A percentile compares a stretch with the other conserved stretches of the same genome.
Conservation (phyloP, 345 rosid species). For the Rubroshorea leprosula region DNA sequence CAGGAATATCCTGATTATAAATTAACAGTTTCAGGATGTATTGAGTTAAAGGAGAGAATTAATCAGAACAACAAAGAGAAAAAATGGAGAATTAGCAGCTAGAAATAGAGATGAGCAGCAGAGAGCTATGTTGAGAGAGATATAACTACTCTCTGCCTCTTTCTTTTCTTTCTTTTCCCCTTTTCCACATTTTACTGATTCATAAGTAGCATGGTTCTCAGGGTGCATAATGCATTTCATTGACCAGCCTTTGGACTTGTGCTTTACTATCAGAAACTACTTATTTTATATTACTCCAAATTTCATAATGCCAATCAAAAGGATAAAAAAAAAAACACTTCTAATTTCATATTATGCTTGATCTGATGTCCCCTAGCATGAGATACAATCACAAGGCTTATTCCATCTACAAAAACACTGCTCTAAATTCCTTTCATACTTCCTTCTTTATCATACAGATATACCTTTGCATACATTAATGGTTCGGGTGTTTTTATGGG, state of each 20-base stretch:
- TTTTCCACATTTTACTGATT: too few species aligned
- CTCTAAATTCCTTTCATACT: not conserved
- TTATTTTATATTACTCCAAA: not conserved
- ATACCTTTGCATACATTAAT: not conserved
- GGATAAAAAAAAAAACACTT: too few species aligned
- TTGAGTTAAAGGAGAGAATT: too few species aligned
- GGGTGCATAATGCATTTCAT: too few species aligned
- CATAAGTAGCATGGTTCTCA: too few species aligned
- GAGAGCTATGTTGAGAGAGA: too few species aligned
- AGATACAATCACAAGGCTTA: not conserved
- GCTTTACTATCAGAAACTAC: constrained; percentile 2
- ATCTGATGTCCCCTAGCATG: not conserved
- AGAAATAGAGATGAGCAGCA: too few species aligned
- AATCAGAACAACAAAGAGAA: too few species aligned
- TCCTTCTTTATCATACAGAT: not conserved
- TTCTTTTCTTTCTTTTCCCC: not conserved
- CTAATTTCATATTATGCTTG: not conserved
- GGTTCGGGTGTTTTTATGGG: not conserved
- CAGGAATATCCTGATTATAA: too few species aligned
- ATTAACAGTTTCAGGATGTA: not conserved
- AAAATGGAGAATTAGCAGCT: too few species aligned
- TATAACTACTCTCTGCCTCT: too few species aligned
- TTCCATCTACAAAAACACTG: not conserved
- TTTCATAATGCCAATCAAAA: too few species aligned
- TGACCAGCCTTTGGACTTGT: not conserved